Base-by-base conservation (phyloP, 768 basidiomycete species). In the Nevesoporus exiguus region DNA sequence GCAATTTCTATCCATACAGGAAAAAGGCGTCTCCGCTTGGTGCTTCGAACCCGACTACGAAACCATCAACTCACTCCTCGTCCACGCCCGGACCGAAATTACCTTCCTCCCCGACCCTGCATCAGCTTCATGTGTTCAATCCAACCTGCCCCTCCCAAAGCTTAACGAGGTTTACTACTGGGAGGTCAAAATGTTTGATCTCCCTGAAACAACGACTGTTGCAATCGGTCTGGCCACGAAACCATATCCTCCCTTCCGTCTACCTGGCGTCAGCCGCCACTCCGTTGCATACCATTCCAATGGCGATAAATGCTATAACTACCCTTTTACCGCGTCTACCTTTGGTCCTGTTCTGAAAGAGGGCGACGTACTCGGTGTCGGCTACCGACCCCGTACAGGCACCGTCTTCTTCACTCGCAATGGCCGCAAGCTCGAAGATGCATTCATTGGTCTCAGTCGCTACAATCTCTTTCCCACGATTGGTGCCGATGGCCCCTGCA, bases 371-470 rank as follows among this genome's bases (percentile, higher is more conserved):
- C 79, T 99, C 29, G 97, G 97, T 29, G 82, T 98, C 21, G 97
- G 95, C 5, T 99, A 97, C 74, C 85, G 94, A 22, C 97, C 97
- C 5, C 85, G 97, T 37, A 92, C 90, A 3, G 97, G 97, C 27
- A 95, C 93, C 0, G 93, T 99, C n/a, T 99, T 99, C 75, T 99
- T 91, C 78, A 98, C 97, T 36, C 88, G 95, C 55, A 99, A 99
- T 64, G 97, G 97, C 30, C 85, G 94, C 56, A 97, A 94, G 74
- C 84, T 93, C 71, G 96, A 98, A 62, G 97, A 99, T 69, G 95
- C 93, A 8, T 99, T 92, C 64, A 76, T 92, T 51, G 96, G 94
- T 34, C 77, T 99, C 54, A 90, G 83, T 64, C 80, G 83, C 50
- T 90, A 88, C 80, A 98, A 98, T 65, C 81, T 99, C 17, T 99